Evolutionary conservation across 2,329 filamentous ascomycete species (phyloP).

Genomic region (Bipolaris zeicola): DNA sequence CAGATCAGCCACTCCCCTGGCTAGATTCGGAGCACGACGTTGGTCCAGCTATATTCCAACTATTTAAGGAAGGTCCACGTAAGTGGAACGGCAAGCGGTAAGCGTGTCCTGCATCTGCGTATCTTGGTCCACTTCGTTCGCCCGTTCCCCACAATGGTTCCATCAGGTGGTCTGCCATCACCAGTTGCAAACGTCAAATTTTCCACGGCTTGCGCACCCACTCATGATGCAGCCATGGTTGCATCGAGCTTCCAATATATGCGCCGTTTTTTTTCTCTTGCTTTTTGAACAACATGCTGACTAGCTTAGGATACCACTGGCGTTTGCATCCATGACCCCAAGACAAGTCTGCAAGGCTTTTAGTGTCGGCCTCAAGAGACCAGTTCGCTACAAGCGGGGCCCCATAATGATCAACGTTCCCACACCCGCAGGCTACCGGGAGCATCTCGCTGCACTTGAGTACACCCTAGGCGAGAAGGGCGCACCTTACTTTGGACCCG

Average conservation of each 20-base stretch:
- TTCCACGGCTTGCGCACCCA: conserved; percentile 15
- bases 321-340: conserved; percentile 88
- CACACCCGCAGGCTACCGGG: conserved; percentile 84
- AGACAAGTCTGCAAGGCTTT: conserved; percentile 82
- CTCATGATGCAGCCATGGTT: conserved; percentile 14
- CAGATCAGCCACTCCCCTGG: conserved; percentile 88
- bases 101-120: conserved; percentile 40
- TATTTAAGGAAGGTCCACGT: conserved; percentile 88
- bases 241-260: conserved; percentile 17
- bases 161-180: conserved; percentile 25
- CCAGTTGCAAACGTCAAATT: conserved; percentile 15
- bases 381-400: conserved; percentile 76
- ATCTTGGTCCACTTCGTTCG: conserved; percentile 26
- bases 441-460: conserved; percentile 75
- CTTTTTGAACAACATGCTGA: conserved; percentile 33
- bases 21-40: conserved; percentile 96
- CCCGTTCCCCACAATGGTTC: conserved; percentile 30
- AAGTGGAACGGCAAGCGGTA: conserved; percentile 81
- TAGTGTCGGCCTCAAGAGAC: conserved; percentile 74
- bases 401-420: conserved; percentile 84
- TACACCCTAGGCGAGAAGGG: conserved; percentile 63
- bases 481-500: conserved; percentile 67
- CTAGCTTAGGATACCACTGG: conserved; percentile 73
- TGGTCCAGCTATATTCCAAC: conserved; percentile 86
- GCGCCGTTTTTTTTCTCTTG: conserved; percentile 10